A percentile compares a stretch with the other conserved stretches of the same genome.
Conservation (phyloP, 495 filamentous ascomycete species). For the Neurospora sp. region DNA sequence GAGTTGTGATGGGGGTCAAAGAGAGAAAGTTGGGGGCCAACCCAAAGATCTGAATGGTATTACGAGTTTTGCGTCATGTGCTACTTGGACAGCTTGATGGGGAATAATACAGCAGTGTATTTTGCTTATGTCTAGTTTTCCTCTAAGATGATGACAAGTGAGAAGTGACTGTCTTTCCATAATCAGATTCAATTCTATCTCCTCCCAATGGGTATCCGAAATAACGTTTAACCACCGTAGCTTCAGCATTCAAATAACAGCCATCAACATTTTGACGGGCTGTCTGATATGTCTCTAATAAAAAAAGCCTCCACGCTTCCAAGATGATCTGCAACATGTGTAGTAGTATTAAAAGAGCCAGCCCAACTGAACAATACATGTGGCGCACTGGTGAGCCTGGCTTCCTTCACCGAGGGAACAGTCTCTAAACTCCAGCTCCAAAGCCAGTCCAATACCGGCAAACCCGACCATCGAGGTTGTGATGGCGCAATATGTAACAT, state of each 20-base stretch:
- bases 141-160: background rate
- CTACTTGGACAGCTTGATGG: background rate
- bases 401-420: background rate
- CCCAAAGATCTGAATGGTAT: background rate
- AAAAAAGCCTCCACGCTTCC: background rate
- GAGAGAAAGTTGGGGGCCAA: background rate
- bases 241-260: background rate
- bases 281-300: background rate
- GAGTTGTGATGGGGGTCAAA: background rate
- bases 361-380: background rate
- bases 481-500: background rate
- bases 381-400: background rate
- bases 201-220: background rate
- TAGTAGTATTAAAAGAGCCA: background rate
- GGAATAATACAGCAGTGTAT: background rate
- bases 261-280: background rate
- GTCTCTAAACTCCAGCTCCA: background rate
- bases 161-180: background rate
- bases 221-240: background rate
- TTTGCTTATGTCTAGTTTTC: background rate
- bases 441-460: background rate
- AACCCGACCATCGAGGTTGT: background rate
- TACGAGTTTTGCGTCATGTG: background rate
- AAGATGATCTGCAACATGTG: background rate
- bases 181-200: background rate